A percentile compares a stretch with the other conserved stretches of the same genome.
phyloP scores from a whole-genome alignment of 495 filamentous ascomycete species.

The Pseudomonodictys pantanalensis region DNA sequence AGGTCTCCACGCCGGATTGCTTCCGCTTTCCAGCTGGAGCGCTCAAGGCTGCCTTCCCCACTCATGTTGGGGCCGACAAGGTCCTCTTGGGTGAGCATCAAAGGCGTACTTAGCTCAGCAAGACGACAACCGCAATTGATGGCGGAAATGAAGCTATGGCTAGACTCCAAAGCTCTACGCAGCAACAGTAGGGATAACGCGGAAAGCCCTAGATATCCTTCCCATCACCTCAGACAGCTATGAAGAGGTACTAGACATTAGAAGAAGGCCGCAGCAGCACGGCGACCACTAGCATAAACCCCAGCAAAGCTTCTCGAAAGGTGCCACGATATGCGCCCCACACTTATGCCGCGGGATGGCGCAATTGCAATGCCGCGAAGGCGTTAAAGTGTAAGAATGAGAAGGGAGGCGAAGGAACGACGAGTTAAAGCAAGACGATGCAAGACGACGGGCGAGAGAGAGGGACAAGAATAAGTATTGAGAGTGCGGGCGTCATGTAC shows the following conservation, averaged over 20 bases:
- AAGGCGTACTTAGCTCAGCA: background rate
- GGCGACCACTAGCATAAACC: background rate
- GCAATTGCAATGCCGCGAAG: background rate
- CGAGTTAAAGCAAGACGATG: constrained; percentile 1
- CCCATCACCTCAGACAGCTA: background rate
- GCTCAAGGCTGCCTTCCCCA: constrained; percentile 18
- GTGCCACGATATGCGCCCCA: background rate
- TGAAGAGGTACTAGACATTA: background rate
- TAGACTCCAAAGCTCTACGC: no score
- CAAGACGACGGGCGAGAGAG: constrained; percentile 7
- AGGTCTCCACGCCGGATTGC: constrained; percentile 39
- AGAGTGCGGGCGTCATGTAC: constrained; percentile 21
- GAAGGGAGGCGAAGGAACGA: constrained; percentile 18
- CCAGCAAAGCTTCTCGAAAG: background rate
- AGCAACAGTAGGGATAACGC: no score
- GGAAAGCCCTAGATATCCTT: background rate
- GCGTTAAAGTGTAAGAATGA: background rate
- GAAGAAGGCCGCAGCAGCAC: background rate
- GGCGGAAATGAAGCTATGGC: background rate
- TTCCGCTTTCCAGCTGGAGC: constrained; percentile 33
- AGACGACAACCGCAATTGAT: no score
- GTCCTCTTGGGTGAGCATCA: constrained; percentile 30
- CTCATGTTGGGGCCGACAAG: constrained; percentile 22
- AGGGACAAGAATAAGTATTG: constrained; percentile 25
- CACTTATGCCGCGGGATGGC: background rate